Conservation (phyloP, 2,329 filamentous ascomycete species). For the Conoideocrella luteorostrata region DNA sequence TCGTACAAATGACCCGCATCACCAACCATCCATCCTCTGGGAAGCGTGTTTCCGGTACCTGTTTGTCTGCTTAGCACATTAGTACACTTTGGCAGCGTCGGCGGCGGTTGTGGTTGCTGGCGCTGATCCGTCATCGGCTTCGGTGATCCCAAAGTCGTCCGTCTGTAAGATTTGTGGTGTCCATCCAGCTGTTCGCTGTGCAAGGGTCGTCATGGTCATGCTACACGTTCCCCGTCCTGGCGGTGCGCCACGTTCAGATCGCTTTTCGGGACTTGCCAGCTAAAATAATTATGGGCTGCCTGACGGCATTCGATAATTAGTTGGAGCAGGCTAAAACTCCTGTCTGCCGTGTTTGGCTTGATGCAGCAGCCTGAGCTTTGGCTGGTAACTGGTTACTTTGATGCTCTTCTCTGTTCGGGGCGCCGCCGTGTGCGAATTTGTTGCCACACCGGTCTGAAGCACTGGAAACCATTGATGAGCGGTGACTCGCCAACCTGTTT, state of each 20-base stretch:
- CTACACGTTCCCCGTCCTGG: neutral
- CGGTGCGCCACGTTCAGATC: neutral
- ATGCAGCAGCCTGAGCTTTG: constrained; percentile 5
- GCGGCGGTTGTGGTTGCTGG: too few relatives aligned
- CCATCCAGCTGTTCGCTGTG: neutral
- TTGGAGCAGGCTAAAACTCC: neutral
- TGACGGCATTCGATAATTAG: neutral
- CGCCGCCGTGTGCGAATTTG: too few relatives aligned
- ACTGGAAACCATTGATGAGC: constrained; percentile 5
- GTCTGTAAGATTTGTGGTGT: too few relatives aligned
- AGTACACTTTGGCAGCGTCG: too few relatives aligned
- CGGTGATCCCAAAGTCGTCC: too few relatives aligned
- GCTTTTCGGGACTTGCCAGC: neutral
- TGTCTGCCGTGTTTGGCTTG: constrained; percentile 3
- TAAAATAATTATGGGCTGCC: neutral
- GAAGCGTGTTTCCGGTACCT: too few relatives aligned
- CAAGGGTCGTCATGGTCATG: neutral
- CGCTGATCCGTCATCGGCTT: too few relatives aligned
- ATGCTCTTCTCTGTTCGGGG: too few relatives aligned
- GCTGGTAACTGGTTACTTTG: neutral
- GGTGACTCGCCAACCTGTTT: constrained; percentile 1
- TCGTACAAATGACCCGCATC: constrained; percentile 5
- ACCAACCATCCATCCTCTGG: neutral
- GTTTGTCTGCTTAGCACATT: too few relatives aligned
- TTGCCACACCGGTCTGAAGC: constrained; percentile 9